Percentiles rank a stretch among this genome's conserved stretches.
These are phyloP conservation scores for Populus deltoides DNA, from an alignment of 345 rosid genomes.

Conservation along the genomic window DNA sequence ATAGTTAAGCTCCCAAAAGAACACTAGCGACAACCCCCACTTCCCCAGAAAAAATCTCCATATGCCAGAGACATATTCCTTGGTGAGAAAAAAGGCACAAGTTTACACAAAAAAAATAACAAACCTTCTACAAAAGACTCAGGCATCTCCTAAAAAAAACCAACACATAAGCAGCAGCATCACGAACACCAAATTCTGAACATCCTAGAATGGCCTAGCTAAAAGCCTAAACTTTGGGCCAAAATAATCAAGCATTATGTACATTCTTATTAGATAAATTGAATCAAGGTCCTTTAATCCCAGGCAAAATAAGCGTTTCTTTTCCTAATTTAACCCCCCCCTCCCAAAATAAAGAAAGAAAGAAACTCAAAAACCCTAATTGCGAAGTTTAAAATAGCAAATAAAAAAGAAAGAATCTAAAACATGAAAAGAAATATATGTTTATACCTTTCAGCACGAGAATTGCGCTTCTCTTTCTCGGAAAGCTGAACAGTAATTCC, in stretches of 20 bases:
- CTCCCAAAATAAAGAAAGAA: neutral
- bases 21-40: neutral
- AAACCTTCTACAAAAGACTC: neutral
- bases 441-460: constrained; percentile 82
- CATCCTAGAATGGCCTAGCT: neutral
- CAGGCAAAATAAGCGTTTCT: neutral
- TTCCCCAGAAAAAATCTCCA: neutral
- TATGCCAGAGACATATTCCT: neutral
- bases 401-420: neutral
- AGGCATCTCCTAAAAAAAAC: neutral
- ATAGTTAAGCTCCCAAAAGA: neutral
- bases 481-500: constrained; percentile 71
- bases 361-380: neutral
- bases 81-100: neutral
- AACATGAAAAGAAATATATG: neutral
- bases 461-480: constrained; percentile 84
- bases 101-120: neutral
- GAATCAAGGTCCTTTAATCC: neutral
- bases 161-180: neutral
- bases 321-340: too few species aligned
- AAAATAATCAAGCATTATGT: neutral
- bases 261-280: neutral
- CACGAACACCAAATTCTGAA: neutral
- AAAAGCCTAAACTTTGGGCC: neutral
- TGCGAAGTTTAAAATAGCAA: neutral